Percentiles rank a stretch among this genome's conserved stretches.
Conservation (phyloP, 2,329 filamentous ascomycete species). For the Lachnellula subtilissima region DNA sequence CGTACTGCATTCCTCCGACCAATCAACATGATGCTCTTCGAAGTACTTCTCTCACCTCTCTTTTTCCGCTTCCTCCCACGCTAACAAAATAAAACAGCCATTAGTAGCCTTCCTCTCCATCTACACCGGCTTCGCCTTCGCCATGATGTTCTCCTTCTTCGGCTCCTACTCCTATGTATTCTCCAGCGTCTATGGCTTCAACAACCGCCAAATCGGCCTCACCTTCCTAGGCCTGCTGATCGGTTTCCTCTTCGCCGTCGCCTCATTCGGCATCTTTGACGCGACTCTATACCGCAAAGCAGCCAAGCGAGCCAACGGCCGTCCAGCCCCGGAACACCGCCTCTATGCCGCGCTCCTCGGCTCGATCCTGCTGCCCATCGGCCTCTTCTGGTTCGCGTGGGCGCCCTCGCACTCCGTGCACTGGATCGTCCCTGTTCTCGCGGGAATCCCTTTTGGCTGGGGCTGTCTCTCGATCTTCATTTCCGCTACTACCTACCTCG, state of each 20-base stretch:
- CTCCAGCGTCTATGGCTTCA: constrained; percentile 40
- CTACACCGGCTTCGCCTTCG: constrained; percentile 48
- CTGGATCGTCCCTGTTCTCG: constrained; percentile 28
- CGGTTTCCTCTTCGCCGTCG: constrained; percentile 22
- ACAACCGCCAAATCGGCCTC: constrained; percentile 28
- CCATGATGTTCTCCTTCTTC: constrained; percentile 51
- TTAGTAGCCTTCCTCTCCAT: constrained; percentile 45
- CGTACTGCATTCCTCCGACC: constrained; percentile 39
- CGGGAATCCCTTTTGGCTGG: constrained; percentile 45
- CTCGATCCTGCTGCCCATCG: constrained; percentile 22
- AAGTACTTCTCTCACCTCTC: constrained; percentile 37
- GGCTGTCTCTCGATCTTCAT: constrained; percentile 54
- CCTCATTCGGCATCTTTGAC: constrained; percentile 41
- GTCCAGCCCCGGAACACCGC: constrained; percentile 49
- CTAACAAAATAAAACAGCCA: constrained; percentile 48
- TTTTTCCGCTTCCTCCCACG: neutral
- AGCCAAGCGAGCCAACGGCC: constrained; percentile 1
- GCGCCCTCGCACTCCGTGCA: constrained; percentile 19
- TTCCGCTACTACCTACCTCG: constrained; percentile 23
- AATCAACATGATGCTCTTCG: constrained; percentile 54
- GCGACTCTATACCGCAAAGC: constrained; percentile 48
- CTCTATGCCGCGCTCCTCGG: constrained; percentile 53
- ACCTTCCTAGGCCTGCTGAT: constrained; percentile 24
- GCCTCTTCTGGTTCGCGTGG: constrained; percentile 32
- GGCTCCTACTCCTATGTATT: constrained; percentile 51